Percentiles rank a stretch among this genome's conserved stretches.
phyloP scores from a whole-genome alignment of 2,329 filamentous ascomycete genomes.

The Akanthomyces uredinophilus region DNA sequence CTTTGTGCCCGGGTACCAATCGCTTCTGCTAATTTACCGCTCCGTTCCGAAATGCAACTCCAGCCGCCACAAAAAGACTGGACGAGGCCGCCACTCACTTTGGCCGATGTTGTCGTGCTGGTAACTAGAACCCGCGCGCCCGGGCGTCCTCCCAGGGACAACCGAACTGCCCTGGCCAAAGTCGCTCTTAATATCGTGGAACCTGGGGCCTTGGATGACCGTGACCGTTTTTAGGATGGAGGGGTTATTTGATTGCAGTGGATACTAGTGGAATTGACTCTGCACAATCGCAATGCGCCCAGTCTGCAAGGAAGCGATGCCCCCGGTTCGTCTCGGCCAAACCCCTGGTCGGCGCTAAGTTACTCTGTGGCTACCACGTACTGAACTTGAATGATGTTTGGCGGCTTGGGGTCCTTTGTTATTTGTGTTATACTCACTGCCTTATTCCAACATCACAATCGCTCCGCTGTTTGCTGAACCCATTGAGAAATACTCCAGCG shows the following conservation, averaged over 20 bases:
- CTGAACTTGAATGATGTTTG: background rate
- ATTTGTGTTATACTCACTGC: background rate
- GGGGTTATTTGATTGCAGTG: constrained; percentile 10
- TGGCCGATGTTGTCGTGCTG: no score
- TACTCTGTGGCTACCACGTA: no score
- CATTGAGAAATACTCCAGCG: background rate
- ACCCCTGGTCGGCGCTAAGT: constrained; percentile 3
- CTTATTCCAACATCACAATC: background rate
- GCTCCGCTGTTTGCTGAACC: background rate
- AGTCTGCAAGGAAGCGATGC: background rate
- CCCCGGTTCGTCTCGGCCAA: background rate
- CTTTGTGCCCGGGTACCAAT: background rate
- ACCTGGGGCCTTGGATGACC: no score
- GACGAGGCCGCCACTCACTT: no score
- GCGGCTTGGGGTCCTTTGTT: background rate
- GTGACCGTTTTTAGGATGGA: background rate
- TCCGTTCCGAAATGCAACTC: no score
- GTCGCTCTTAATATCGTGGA: background rate
- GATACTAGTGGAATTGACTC: constrained; percentile 9
- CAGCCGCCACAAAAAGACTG: background rate
- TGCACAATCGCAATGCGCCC: constrained; percentile 13
- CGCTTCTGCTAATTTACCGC: no score
- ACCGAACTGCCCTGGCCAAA: background rate
- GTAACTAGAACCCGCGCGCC: no score
- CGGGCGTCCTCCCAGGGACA: no score